Evolutionary conservation across 129 eudicot genomes (phyloP), one percentile per base, ranked within the genome.

Genomic region (Helichrysum umbraculigerum): DNA sequence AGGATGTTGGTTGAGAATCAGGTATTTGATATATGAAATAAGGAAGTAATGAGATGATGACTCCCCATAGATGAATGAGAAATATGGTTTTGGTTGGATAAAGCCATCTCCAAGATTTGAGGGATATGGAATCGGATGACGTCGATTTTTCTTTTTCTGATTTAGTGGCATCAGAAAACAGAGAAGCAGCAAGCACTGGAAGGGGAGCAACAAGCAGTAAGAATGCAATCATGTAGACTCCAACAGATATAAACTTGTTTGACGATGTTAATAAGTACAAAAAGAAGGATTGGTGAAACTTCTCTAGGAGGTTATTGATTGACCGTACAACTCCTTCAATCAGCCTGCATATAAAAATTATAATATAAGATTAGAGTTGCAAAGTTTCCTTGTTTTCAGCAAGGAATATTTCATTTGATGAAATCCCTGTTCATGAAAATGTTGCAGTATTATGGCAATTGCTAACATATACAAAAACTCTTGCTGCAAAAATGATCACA

Each of bases 151-250:
- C 72, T 20, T 76, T 82, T 67, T 70, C 76, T 16, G 81, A 59
- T 68, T 83, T 88, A 34, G 44, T 75, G 66, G 91, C 83, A 39
- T 91, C 84, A 9, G 96, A 86, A 79, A 79, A 95, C 4, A 95
- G 89, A 51, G 97, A 82, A 59, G 99, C 99, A 5, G 99, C 90
- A 62, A 86, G 87, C 11, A 95, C 81, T 2, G 97, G 99, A 57
- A 95, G 92, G 33, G 99, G 97, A 21, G 91, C 96, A 76, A 95
- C 83, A 47, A 95, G 96, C 25, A 95, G 92, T 64, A 85, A 82
- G 72, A 95, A 95, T 12, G 97, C 88, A 54, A 95, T 95, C 99
- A 95, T 95, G 88, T 95, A 95, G 50, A 91, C 95, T 77, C 99
- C 99, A 20, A 95, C 97, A 6, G 99, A 95, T 59, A 91, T 88